Evolutionary conservation across 2,329 filamentous ascomycete genomes (phyloP), one percentile per base, ranked within the genome.

Genomic region (Aspergillus ibericus): DNA sequence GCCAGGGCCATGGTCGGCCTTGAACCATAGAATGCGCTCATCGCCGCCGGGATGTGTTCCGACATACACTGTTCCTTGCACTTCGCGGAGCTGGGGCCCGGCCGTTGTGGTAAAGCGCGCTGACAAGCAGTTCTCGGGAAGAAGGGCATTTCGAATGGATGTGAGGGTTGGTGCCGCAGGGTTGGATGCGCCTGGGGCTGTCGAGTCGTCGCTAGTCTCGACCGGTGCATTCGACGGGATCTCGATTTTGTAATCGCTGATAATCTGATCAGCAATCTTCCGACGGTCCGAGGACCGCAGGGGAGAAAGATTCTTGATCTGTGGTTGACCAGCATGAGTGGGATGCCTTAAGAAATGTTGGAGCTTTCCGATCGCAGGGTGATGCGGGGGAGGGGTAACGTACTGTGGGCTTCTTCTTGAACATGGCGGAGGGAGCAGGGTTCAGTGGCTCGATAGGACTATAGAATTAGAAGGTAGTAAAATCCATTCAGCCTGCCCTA

Each of bases 261-360:
- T 88, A 66, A 90, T 88, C 64, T 86, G 82, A 67, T 89, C 86
- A 51, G 87, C 87, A 35, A 87, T 83, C 66, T 84, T 87, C 59
- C 87, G 81, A 59, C 87, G 82, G 67, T 89, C 87, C 2, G 86
- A 89, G 5, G 86, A 88, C 55, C 87, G 83, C 53, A 90, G 75
- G 40, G 87, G 85, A 4, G 86, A 81, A 12, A 88, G 78, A 16
- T 87, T 84, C 77, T 89, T 90, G 77, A 90, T 84, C 81, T 86
- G 22, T 29, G 5, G 18, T 58, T 22, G 27, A 6, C 36, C 27
- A 16, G 20, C 25, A 15, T 57, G 25, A 51, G 55, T 20, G 36
- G 35, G 3, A 10, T 29, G 32, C 22, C 16, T 25, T 10, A 40
- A 18, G 27, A 18, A 16, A 46, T 47, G 29, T 50, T 48, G 52